A percentile compares a stretch with the other conserved stretches of the same genome.
Conservation (phyloP, 2,329 filamentous ascomycete species). For the Curvularia spicifera region DNA sequence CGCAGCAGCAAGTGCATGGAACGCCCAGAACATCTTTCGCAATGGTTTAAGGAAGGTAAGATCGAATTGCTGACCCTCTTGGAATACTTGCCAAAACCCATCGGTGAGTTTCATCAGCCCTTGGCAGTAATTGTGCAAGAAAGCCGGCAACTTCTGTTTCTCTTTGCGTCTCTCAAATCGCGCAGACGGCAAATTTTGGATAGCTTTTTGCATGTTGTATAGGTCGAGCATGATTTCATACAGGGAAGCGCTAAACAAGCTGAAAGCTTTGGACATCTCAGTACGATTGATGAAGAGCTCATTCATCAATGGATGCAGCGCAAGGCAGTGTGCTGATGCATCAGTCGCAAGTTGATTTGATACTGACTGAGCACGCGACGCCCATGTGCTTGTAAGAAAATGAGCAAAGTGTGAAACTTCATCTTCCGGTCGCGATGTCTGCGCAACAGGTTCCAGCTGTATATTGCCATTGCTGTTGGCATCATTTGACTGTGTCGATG, state of each 20-base stretch:
- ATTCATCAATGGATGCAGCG: conserved; percentile 57
- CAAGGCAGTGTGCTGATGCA: conserved; percentile 28
- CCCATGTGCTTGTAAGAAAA: conserved; percentile 40
- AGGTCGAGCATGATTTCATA: conserved; percentile 42
- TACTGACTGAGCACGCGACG: conserved; percentile 17
- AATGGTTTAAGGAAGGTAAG: conserved; percentile 34
- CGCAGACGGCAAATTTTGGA: conserved; percentile 35
- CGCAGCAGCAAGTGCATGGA: conserved; percentile 53
- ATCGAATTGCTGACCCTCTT: conserved; percentile 18
- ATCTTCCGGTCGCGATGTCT: conserved; percentile 5
- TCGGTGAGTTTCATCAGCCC: conserved; percentile 27
- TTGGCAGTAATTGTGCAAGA: conserved; percentile 38
- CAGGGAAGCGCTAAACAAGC: conserved; percentile 30
- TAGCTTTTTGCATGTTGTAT: conserved; percentile 40
- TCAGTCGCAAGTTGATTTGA: conserved; percentile 9
- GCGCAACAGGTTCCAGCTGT: conserved; percentile 1
- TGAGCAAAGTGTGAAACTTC: conserved; percentile 34
- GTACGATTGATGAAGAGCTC: conserved; percentile 48
- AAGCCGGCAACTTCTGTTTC: conserved; percentile 43
- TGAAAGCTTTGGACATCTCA: conserved; percentile 10
- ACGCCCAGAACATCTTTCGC: conserved; percentile 56
- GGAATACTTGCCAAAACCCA: conserved; percentile 18
- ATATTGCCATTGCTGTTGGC: neutral
- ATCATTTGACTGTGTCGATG: conserved; percentile 8
- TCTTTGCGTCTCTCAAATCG: conserved; percentile 47